These are phyloP conservation scores for Eleusine coracana DNA, from an alignment of 176 grass and related monocot species.

Conservation along the genomic window DNA sequence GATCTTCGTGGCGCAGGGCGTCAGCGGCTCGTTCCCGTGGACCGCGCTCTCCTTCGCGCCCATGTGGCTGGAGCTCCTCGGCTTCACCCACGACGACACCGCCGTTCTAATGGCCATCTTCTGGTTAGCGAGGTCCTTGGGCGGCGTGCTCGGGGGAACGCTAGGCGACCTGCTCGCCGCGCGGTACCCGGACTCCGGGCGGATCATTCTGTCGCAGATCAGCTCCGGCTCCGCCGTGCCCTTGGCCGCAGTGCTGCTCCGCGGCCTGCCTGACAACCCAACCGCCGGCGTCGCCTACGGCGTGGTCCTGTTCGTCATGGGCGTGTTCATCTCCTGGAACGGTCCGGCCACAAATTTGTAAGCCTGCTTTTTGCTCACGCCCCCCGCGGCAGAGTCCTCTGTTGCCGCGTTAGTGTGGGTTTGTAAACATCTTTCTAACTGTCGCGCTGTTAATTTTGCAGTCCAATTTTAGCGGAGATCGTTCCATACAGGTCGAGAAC, in stretches of 20 bases:
- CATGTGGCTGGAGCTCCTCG: constrained; percentile 85
- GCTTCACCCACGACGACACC: constrained; percentile 58
- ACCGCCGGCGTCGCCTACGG: constrained; percentile 47
- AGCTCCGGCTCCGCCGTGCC: constrained; percentile 65
- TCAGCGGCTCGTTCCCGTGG: constrained; percentile 90
- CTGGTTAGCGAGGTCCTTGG: constrained; percentile 61
- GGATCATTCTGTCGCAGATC: constrained; percentile 75
- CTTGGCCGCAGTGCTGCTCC: constrained; percentile 54
- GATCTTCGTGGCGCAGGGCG: constrained; percentile 85
- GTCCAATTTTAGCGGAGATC: constrained; percentile 95
- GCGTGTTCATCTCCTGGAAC: constrained; percentile 75
- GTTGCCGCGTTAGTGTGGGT: too few relatives aligned
- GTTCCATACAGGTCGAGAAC: constrained; percentile 86
- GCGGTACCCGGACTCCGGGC: constrained; percentile 51
- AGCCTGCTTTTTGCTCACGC: not conserved
- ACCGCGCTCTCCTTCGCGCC: constrained; percentile 69
- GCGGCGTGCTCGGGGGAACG: constrained; percentile 44
- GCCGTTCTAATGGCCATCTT: constrained; percentile 52
- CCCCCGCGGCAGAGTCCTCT: too few relatives aligned
- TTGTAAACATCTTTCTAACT: too few relatives aligned
- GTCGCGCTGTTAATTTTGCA: constrained; percentile 16
- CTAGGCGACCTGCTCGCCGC: constrained; percentile 59
- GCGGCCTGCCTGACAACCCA: constrained; percentile 58
- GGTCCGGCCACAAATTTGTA: constrained; percentile 75
- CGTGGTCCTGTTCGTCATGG: constrained; percentile 60